Conservation (phyloP, 2,329 filamentous ascomycete genomes). For the Cercospora janseana region DNA sequence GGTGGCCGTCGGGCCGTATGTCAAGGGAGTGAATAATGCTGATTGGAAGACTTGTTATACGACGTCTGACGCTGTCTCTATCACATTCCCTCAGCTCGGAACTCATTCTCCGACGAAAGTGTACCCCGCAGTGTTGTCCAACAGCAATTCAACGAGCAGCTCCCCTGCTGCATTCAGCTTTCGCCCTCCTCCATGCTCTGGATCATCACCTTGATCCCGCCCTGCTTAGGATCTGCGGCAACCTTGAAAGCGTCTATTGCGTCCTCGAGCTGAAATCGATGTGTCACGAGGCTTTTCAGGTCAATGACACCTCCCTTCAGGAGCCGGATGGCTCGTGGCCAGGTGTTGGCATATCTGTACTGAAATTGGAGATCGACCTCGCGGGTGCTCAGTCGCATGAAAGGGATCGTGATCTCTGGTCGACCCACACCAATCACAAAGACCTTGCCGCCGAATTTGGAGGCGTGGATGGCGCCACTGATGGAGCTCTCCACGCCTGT, state of each 20-base stretch:
- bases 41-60: too few relatives aligned
- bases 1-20: too few relatives aligned
- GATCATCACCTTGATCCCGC: slow-evolving; percentile 97
- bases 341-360: slow-evolving; percentile 94
- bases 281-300: slow-evolving; percentile 78
- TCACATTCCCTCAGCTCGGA: too few relatives aligned
- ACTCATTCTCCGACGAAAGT: too few relatives aligned
- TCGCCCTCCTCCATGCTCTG: slow-evolving; percentile 58
- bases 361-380: slow-evolving; percentile 96
- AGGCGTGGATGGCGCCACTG: slow-evolving; percentile 78
- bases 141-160: too few relatives aligned
- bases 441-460: slow-evolving; percentile 94
- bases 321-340: slow-evolving; percentile 87
- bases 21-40: too few relatives aligned
- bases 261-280: slow-evolving; percentile 81
- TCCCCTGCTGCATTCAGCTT: slow-evolving; percentile 23
- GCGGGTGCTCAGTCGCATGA: slow-evolving; percentile 85
- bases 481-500: slow-evolving; percentile 92
- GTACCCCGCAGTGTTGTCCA: too few relatives aligned
- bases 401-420: slow-evolving; percentile 92
- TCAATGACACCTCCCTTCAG: slow-evolving; percentile 82
- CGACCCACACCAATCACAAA: slow-evolving; percentile 95
- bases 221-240: slow-evolving; percentile 80
- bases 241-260: slow-evolving; percentile 87
- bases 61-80: too few relatives aligned